Percentiles rank a stretch among this genome's conserved stretches.
These are phyloP conservation scores for Xylaria telfairii DNA, from an alignment of 495 filamentous ascomycete genomes.

Conservation along the genomic window DNA sequence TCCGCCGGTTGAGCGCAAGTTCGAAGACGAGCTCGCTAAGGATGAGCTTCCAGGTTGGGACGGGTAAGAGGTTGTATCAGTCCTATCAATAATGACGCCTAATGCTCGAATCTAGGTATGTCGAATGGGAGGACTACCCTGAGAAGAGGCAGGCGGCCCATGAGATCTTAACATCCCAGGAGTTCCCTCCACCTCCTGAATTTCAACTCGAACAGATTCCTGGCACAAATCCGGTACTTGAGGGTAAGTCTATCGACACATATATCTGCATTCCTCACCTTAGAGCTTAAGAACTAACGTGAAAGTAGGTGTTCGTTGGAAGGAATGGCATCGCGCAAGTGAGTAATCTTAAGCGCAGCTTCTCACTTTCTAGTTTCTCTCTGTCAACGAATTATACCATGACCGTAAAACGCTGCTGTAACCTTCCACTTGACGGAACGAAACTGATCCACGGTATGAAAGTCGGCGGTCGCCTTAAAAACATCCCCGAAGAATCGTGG, in stretches of 20 bases:
- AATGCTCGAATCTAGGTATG: slow-evolving; percentile 45
- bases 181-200: slow-evolving; percentile 63
- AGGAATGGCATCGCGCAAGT: slow-evolving; percentile 65
- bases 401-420: background rate
- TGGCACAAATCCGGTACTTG: slow-evolving; percentile 66
- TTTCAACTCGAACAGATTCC: slow-evolving; percentile 66
- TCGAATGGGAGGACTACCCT: slow-evolving; percentile 74
- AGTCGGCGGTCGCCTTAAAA: slow-evolving; percentile 55
- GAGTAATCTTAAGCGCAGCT: background rate
- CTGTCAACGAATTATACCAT: background rate
- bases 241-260: slow-evolving; percentile 28
- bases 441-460: background rate
- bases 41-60: slow-evolving; percentile 36
- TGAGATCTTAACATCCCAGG: slow-evolving; percentile 61
- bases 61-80: slow-evolving; percentile 28
- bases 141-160: slow-evolving; percentile 66
- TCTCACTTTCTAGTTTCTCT: background rate
- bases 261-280: background rate
- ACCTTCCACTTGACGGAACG: background rate
- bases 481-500: slow-evolving; percentile 64
- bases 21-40: slow-evolving; percentile 26
- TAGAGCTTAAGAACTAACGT: background rate
- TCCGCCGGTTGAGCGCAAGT: slow-evolving; percentile 18
- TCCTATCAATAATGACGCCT: background rate
- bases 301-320: slow-evolving; percentile 63